Conservation (phyloP, 2,329 filamentous ascomycete genomes). For the Nothophoma quercina region DNA sequence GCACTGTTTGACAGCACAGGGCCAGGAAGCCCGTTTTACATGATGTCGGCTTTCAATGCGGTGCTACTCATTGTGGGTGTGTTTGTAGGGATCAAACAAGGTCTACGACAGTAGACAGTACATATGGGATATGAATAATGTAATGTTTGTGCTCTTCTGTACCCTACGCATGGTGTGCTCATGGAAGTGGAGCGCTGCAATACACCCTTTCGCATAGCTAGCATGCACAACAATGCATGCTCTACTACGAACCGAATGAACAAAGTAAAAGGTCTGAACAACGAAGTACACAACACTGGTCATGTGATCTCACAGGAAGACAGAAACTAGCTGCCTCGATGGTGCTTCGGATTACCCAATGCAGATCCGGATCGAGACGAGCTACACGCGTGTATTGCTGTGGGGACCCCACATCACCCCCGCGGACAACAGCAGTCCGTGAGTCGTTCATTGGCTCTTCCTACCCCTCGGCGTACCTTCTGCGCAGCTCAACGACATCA, state of each 20-base stretch:
- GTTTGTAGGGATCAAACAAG: constrained; percentile 26
- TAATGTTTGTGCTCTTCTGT: constrained; percentile 2
- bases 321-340: background rate
- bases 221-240: background rate
- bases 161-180: background rate
- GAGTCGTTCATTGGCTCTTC: constrained; percentile 4
- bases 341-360: constrained; percentile 12
- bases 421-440: constrained; percentile 5
- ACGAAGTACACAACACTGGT: too few species aligned
- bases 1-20: constrained; percentile 80
- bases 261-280: too few species aligned
- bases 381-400: constrained; percentile 19
- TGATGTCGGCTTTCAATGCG: constrained; percentile 90
- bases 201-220: background rate
- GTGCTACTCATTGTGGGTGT: constrained; percentile 65
- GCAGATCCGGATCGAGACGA: constrained; percentile 12
- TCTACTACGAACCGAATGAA: background rate
- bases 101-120: constrained; percentile 12
- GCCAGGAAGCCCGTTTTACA: constrained; percentile 84
- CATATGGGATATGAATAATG: background rate
- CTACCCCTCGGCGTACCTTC: background rate
- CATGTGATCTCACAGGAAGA: too few species aligned
- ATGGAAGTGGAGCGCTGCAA: background rate
- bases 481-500: constrained; percentile 1
- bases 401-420: constrained; percentile 14